Conservation (phyloP, 1,139 yeast genomes). For the Suhomyces anneliseae region DNA sequence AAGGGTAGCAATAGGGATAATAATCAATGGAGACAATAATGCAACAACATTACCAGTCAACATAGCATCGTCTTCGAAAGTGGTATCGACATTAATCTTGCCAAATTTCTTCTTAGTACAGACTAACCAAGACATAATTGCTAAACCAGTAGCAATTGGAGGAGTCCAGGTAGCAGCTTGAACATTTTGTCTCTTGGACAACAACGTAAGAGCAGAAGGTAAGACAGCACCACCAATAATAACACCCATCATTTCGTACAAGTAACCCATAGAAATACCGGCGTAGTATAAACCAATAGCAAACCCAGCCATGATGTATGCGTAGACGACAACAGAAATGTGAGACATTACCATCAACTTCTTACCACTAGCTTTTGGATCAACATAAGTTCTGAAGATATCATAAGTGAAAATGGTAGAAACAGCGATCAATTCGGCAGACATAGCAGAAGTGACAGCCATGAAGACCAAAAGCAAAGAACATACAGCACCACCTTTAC, state of each 20-base stretch:
- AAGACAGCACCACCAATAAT: constrained; percentile 84
- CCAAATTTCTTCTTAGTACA: constrained; percentile 57
- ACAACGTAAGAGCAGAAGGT: constrained; percentile 70
- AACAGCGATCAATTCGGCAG: constrained; percentile 86
- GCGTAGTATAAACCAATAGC: constrained; percentile 82
- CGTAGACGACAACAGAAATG: constrained; percentile 60
- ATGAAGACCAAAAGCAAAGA: constrained; percentile 75
- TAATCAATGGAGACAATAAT: constrained; percentile 66
- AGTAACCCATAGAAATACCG: constrained; percentile 80
- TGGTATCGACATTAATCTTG: constrained; percentile 55
- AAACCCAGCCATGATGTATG: constrained; percentile 75
- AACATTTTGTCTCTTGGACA: constrained; percentile 65
- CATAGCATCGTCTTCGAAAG: constrained; percentile 82
- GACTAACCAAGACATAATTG: constrained; percentile 67
- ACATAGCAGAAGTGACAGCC: constrained; percentile 80
- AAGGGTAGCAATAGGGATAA: constrained; percentile 66
- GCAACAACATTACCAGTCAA: constrained; percentile 85
- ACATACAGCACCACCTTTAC: constrained; percentile 85
- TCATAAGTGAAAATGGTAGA: constrained; percentile 85
- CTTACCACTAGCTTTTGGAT: constrained; percentile 75
- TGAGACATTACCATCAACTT: constrained; percentile 70
- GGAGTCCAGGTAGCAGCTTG: constrained; percentile 63
- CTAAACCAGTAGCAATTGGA: constrained; percentile 58
- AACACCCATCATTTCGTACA: constrained; percentile 84
- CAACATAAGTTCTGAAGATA: constrained; percentile 74